Evolutionary conservation across 1,284 basidiomycete genomes (phyloP).

Genomic region (Tylopilus sp.): DNA sequence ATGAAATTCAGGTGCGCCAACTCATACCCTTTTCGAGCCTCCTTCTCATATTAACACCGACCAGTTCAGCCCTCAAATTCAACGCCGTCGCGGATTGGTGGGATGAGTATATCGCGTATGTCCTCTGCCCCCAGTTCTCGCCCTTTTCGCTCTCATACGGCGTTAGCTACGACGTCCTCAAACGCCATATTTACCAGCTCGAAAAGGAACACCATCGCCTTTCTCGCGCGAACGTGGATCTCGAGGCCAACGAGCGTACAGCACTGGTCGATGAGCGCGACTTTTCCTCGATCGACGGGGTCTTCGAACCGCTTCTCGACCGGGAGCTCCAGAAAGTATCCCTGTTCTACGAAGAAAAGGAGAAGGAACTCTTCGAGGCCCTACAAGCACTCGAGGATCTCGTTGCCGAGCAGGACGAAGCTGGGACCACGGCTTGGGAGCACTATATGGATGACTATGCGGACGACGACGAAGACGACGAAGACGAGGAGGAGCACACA

Average conservation of each 20-base stretch:
- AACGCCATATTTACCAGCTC: constrained; percentile 82
- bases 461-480: constrained; percentile 66
- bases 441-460: constrained; percentile 50
- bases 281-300: constrained; percentile 44
- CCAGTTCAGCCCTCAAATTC: constrained; percentile 79
- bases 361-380: constrained; percentile 66
- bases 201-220: constrained; percentile 64
- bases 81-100: constrained; percentile 95
- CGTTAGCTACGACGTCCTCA: constrained; percentile 77
- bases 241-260: constrained; percentile 62
- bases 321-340: constrained; percentile 82
- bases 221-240: constrained; percentile 46
- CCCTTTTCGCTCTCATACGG: neutral
- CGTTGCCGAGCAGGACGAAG: constrained; percentile 62
- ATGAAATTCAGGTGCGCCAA: constrained; percentile 58
- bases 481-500: constrained; percentile 57
- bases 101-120: constrained; percentile 86
- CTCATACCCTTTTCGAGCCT: neutral
- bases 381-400: constrained; percentile 65
- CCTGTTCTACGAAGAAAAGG: constrained; percentile 77
- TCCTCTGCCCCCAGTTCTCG: neutral
- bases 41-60: neutral
- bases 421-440: constrained; percentile 50
- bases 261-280: constrained; percentile 45
- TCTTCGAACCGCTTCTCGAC: constrained; percentile 77